phyloP scores from a whole-genome alignment of 2,329 filamentous ascomycete genomes.

The Aspergillus awamori region DNA sequence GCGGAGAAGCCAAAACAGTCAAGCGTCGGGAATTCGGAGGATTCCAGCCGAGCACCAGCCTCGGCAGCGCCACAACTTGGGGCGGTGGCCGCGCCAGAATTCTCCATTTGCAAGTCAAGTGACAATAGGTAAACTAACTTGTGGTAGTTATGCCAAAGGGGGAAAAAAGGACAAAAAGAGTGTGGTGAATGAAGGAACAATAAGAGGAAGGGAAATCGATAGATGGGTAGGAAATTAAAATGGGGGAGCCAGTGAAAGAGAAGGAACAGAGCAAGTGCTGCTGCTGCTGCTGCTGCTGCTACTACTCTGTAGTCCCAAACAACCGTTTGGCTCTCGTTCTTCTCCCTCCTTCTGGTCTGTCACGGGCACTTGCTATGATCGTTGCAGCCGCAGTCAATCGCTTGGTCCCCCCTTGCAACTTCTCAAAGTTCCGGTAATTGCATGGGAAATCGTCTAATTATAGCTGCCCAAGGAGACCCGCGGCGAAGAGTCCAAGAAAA shows the following conservation, averaged over 20 bases:
- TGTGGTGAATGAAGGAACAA: neutral
- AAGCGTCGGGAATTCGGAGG: constrained; percentile 28
- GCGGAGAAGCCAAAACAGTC: constrained; percentile 20
- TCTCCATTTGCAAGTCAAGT: constrained; percentile 12
- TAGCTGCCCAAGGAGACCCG: neutral
- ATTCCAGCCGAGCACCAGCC: constrained; percentile 20
- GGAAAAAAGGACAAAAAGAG: neutral
- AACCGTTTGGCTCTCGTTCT: constrained; percentile 5
- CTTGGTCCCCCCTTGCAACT: constrained; percentile 23
- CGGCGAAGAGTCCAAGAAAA: neutral
- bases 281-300: neutral
- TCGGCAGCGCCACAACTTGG: constrained; percentile 13
- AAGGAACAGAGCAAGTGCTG: neutral
- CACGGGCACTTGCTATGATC: constrained; percentile 20
- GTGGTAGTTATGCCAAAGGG: neutral
- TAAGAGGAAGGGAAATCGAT: neutral
- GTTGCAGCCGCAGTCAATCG: constrained; percentile 21
- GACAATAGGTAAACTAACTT: neutral
- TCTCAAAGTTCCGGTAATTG: constrained; percentile 17
- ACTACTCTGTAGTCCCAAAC: neutral
- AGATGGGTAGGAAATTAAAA: neutral
- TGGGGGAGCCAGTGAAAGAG: neutral
- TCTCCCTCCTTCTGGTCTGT: constrained; percentile 8
- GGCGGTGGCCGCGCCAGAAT: constrained; percentile 13
- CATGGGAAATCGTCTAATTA: constrained; percentile 8